phyloP scores from a whole-genome alignment of 2,329 filamentous ascomycete genomes.

The Diplodia mutila region DNA sequence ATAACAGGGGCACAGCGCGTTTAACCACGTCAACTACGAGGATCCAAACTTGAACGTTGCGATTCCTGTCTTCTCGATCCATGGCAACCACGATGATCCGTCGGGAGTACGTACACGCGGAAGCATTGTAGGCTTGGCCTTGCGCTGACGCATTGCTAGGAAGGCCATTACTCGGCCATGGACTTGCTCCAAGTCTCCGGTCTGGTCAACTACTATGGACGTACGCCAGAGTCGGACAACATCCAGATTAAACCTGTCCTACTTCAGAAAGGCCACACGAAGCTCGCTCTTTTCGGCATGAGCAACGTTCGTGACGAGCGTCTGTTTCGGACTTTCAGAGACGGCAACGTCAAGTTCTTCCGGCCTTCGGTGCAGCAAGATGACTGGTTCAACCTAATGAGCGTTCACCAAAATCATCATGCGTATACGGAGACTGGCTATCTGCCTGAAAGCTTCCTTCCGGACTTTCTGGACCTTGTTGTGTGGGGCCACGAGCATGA shows the following conservation, averaged over 20 bases:
- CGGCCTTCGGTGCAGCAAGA: slow-evolving; percentile 76
- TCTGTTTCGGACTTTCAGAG: slow-evolving; percentile 88
- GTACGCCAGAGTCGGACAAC: slow-evolving; percentile 88
- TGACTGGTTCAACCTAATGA: slow-evolving; percentile 96
- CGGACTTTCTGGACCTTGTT: slow-evolving; percentile 86
- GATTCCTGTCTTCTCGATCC: slow-evolving; percentile 97
- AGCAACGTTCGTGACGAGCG: slow-evolving; percentile 97
- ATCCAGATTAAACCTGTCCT: slow-evolving; percentile 90
- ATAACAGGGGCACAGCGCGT: slow-evolving; percentile 56
- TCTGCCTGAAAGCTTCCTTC: slow-evolving; percentile 88
- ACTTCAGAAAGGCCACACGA: slow-evolving; percentile 90
- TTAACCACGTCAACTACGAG: slow-evolving; percentile 96
- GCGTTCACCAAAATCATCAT: slow-evolving; percentile 94
- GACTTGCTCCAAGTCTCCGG: slow-evolving; percentile 91
- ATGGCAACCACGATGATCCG: slow-evolving; percentile 97
- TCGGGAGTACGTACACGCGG: slow-evolving; percentile 62
- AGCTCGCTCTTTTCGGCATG: slow-evolving; percentile 89
- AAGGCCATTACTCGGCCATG: slow-evolving; percentile 87
- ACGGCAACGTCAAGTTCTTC: slow-evolving; percentile 93
- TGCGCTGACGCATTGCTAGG: slow-evolving; percentile 44
- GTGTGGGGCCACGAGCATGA: slow-evolving; percentile 99
- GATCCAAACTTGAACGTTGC: slow-evolving; percentile 96
- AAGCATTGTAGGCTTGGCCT: not conserved
- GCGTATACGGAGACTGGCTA: slow-evolving; percentile 92
- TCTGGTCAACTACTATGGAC: slow-evolving; percentile 93